Conservation (phyloP, 176 grass and related monocot genomes). For the Eleusine indica region DNA sequence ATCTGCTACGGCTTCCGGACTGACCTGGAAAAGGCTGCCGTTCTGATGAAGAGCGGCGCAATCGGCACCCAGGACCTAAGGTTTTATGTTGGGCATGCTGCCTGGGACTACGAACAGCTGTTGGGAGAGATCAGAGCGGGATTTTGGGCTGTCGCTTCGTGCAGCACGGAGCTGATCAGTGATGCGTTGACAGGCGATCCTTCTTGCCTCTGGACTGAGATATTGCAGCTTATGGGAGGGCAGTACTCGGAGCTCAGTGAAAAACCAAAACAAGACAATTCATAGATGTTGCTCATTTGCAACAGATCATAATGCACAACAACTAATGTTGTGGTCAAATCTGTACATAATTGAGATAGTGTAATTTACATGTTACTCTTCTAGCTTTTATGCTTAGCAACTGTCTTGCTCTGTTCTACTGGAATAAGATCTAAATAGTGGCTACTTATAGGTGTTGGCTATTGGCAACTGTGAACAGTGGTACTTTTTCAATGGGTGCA, state of each 20-base stretch:
- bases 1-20: slow-evolving; percentile 74
- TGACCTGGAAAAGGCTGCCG: slow-evolving; percentile 64
- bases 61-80: slow-evolving; percentile 63
- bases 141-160: slow-evolving; percentile 87
- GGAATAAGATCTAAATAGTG: slow-evolving; percentile 18
- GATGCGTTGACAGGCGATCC: slow-evolving; percentile 45
- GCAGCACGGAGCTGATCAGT: slow-evolving; percentile 73
- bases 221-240: slow-evolving; percentile 90
- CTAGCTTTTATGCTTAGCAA: background rate
- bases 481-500: background rate
- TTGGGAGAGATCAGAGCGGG: slow-evolving; percentile 62
- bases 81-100: slow-evolving; percentile 76
- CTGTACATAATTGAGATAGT: slow-evolving; percentile 47
- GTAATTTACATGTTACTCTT: background rate
- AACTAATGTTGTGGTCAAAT: background rate
- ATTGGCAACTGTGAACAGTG: background rate
- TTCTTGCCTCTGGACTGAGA: slow-evolving; percentile 74
- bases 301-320: background rate
- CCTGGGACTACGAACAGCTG: slow-evolving; percentile 82
- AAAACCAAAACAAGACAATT: slow-evolving; percentile 69
- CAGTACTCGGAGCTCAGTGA: slow-evolving; percentile 79
- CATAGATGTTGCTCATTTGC: slow-evolving; percentile 22
- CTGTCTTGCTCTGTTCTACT: slow-evolving; percentile 9
- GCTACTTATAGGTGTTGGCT: background rate
- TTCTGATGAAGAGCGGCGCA: slow-evolving; percentile 65